Evolutionary conservation across 768 basidiomycete genomes (phyloP).

Genomic region (Termitomyces sp.): DNA sequence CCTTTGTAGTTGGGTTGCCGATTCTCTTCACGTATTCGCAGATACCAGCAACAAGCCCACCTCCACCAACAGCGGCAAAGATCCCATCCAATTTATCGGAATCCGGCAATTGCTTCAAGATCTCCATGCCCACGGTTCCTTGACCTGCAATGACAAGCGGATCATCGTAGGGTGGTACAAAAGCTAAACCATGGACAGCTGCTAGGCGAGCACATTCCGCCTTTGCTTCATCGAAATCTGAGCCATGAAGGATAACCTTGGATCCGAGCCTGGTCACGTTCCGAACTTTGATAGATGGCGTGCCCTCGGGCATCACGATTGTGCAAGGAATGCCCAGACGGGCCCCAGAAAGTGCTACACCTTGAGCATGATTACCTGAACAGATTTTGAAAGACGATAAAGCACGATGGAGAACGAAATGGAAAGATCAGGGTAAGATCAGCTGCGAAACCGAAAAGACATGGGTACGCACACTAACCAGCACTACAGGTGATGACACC

Average conservation of each 20-base stretch:
- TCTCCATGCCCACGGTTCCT: constrained; percentile 92
- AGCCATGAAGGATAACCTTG: constrained; percentile 88
- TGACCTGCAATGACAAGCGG: constrained; percentile 97
- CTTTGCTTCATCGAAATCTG: constrained; percentile 96
- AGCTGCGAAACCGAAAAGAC: constrained; percentile 12
- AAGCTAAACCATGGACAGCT: constrained; percentile 66
- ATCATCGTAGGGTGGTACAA: constrained; percentile 97
- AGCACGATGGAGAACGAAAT: not conserved
- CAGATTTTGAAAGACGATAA: not conserved
- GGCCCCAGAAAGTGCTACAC: constrained; percentile 92
- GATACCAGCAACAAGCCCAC: constrained; percentile 89
- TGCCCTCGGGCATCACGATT: constrained; percentile 97
- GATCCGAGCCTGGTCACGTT: constrained; percentile 95
- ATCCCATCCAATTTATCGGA: constrained; percentile 77
- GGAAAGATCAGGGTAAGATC: constrained; percentile 5
- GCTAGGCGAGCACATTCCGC: constrained; percentile 88
- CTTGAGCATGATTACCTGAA: constrained; percentile 96
- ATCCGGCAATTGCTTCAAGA: constrained; percentile 81
- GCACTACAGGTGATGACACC: constrained; percentile 98
- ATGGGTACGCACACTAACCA: constrained; percentile 69
- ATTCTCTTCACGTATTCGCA: constrained; percentile 90
- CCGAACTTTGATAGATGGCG: constrained; percentile 92
- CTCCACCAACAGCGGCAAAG: constrained; percentile 91
- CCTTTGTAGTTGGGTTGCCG: constrained; percentile 74
- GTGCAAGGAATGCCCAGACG: constrained; percentile 89